Percentiles rank a stretch among this genome's conserved stretches.
Evolutionary conservation across 2,329 filamentous ascomycete species (phyloP).

Genomic region (Xylariaceae sp.): DNA sequence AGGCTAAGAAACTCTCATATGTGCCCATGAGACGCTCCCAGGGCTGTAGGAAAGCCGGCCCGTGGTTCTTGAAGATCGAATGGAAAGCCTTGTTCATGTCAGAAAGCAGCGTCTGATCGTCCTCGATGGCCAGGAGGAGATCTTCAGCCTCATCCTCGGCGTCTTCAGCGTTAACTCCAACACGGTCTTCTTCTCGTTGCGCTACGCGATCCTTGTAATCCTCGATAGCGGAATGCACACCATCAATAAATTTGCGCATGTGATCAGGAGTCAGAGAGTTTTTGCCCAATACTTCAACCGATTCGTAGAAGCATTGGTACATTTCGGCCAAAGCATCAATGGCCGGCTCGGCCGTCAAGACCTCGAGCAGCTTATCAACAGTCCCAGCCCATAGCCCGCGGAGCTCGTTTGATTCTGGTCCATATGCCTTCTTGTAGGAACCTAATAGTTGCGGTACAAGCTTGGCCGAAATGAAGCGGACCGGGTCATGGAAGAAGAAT

Average conservation of each 20-base stretch:
- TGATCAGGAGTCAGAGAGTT: constrained; percentile 73
- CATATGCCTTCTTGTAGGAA: constrained; percentile 90
- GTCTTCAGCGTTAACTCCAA: constrained; percentile 70
- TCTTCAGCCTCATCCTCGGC: constrained; percentile 89
- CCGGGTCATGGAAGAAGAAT: constrained; percentile 99
- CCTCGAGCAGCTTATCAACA: constrained; percentile 87
- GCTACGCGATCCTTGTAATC: constrained; percentile 89
- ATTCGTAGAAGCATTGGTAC: constrained; percentile 99
- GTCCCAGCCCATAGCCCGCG: constrained; percentile 79
- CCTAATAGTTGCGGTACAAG: constrained; percentile 89
- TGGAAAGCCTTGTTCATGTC: constrained; percentile 99
- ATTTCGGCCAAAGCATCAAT: constrained; percentile 97
- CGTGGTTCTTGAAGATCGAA: constrained; percentile 97
- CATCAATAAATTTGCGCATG: constrained; percentile 84
- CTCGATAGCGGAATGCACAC: constrained; percentile 78
- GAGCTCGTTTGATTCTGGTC: constrained; percentile 73
- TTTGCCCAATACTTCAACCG: constrained; percentile 87
- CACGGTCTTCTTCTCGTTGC: constrained; percentile 77
- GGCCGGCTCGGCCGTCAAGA: constrained; percentile 86
- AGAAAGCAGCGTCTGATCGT: constrained; percentile 91
- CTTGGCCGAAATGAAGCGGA: constrained; percentile 91
- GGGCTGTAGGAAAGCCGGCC: constrained; percentile 73
- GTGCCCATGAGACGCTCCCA: constrained; percentile 85
- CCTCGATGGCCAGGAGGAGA: constrained; percentile 84
- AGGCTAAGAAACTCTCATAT: constrained; percentile 81